Evolutionary conservation across 2,329 filamentous ascomycete species (phyloP), one percentile per base, ranked within the genome.

Genomic region (Nemania sp.): DNA sequence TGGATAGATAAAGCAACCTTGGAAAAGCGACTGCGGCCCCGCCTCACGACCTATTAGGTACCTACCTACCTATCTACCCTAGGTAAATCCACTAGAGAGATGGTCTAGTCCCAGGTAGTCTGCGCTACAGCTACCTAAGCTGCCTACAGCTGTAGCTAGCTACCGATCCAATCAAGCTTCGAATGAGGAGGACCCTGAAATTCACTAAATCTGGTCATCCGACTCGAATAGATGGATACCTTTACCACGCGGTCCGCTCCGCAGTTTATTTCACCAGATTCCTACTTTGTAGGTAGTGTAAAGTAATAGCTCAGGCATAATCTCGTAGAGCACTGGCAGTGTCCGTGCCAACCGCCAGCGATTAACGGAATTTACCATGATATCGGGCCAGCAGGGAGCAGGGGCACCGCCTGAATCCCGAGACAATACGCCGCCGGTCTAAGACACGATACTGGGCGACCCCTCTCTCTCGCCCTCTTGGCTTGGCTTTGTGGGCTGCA

Each of bases 401-500:
- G 45, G 29, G 51, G 43, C 45, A 26, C 45, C 26, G 38, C 45
- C 26, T 45, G n/a, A 35, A 26, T 32, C 38, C 59, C 59, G 51
- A 55, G 51, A 55, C 38, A 55, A 20, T n/a, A 27, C 22, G 20
- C 22, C 47, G 38, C 35, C 49, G 8, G 4, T 13, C 24, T 26
- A 52, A 62, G 49, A 62, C 49, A 55, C 38, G 59, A 20, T 55
- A 55, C 45, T 58, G 27, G 47, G 22, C 22, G 29, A 20, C 58
- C 64, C 45, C 45, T 57, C 52, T 26, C 57, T 38, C 56, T 52
- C 64, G 35, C 45, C 53, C 52, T 26, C 57, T 38, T 61, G 24
- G 56, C 43, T 32, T 45, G 24, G 56, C 29, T 32, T 35, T 51
- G 51, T 27, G 56, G 38, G 49, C 29, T 56, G 26, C 2, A 41